phyloP scores from a whole-genome alignment of 495 filamentous ascomycete genomes.

The Hypomontagnella monticulosa region DNA sequence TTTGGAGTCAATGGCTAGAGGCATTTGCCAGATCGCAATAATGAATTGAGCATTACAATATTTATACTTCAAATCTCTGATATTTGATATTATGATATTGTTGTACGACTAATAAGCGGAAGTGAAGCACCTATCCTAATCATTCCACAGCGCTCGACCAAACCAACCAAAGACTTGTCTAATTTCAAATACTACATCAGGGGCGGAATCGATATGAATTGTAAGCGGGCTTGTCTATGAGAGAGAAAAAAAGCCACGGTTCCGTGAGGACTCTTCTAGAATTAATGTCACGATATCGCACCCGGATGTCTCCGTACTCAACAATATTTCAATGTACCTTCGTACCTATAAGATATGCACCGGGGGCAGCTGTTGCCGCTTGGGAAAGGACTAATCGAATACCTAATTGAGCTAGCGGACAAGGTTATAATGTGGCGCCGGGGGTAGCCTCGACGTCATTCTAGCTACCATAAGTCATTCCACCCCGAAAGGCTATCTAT shows the following conservation, averaged over 20 bases:
- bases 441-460: conserved; percentile 26
- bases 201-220: neutral
- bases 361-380: too few relatives aligned
- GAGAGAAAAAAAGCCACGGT: neutral
- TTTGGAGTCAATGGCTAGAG: conserved; percentile 50
- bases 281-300: conserved; percentile 1
- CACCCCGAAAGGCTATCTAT: too few relatives aligned
- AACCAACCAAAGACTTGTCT: too few relatives aligned
- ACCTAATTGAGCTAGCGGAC: neutral
- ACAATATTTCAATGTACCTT: neutral
- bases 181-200: too few relatives aligned
- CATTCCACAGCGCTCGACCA: neutral
- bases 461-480: neutral
- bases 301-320: conserved; percentile 10
- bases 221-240: neutral
- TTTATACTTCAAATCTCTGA: too few relatives aligned
- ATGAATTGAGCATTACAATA: conserved; percentile 38
- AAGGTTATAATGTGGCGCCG: conserved; percentile 13
- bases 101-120: too few relatives aligned
- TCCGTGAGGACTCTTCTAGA: conserved; percentile 18
- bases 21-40: conserved; percentile 46
- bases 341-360: too few relatives aligned
- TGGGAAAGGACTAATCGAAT: neutral
- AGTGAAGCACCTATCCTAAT: neutral
- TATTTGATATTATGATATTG: too few relatives aligned